These are phyloP conservation scores for Rhododendron henanense DNA, from an alignment of 148 eudicot species.

Conservation along the genomic window DNA sequence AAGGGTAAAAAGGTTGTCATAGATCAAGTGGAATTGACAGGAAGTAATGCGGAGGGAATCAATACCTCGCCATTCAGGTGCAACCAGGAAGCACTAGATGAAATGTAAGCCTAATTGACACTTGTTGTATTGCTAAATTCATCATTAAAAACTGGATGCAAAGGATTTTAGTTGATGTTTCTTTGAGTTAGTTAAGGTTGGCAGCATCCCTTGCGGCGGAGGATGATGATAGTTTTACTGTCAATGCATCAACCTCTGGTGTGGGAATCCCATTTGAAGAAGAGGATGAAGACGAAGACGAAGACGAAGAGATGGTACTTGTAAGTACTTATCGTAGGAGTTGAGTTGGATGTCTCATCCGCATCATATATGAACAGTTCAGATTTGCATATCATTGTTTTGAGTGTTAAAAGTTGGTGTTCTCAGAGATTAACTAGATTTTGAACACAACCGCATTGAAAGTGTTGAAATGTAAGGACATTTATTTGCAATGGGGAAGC, in stretches of 20 bases:
- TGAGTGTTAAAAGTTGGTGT: background rate
- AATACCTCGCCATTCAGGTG: slow-evolving; percentile 15
- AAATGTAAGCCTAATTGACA: slow-evolving; percentile 49
- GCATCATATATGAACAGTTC: background rate
- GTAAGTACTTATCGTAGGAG: slow-evolving; percentile 29
- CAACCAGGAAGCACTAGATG: slow-evolving; percentile 68
- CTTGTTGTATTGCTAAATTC: background rate
- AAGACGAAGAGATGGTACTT: slow-evolving; percentile 78
- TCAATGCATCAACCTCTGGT: slow-evolving; percentile 48
- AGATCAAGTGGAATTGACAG: slow-evolving; percentile 28
- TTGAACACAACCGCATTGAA: background rate
- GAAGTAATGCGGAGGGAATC: slow-evolving; percentile 12
- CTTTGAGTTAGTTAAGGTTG: slow-evolving; percentile 58
- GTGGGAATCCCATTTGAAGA: slow-evolving; percentile 29
- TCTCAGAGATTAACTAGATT: background rate
- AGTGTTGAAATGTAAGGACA: background rate
- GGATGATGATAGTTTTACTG: slow-evolving; percentile 38
- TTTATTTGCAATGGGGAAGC: background rate
- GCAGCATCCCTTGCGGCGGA: slow-evolving; percentile 90
- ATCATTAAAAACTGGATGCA: background rate
- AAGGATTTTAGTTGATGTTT: slow-evolving; percentile 7
- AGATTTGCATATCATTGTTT: slow-evolving; percentile 3
- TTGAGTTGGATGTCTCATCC: slow-evolving; percentile 4
- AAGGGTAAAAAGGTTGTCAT: slow-evolving; percentile 59
- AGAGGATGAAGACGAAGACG: slow-evolving; percentile 58